Evolutionary conservation across 1,139 yeast genomes (phyloP).

Genomic region (Zygoascus meyerae): DNA sequence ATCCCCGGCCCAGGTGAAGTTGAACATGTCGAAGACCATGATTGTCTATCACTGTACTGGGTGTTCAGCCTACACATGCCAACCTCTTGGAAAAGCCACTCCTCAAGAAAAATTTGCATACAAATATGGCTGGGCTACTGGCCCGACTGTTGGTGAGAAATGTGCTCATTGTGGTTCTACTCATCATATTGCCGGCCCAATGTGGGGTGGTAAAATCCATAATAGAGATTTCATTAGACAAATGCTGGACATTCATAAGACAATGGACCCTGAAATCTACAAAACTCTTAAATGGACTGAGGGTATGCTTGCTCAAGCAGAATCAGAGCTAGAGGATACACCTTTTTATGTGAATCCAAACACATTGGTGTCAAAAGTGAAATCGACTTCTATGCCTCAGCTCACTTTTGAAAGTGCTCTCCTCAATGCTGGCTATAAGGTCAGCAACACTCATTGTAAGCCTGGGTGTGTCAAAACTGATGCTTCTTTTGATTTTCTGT

Average conservation of each 20-base stretch:
- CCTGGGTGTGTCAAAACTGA: constrained; percentile 83
- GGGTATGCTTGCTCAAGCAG: constrained; percentile 88
- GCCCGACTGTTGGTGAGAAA: constrained; percentile 47
- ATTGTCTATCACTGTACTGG: constrained; percentile 80
- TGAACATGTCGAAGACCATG: constrained; percentile 62
- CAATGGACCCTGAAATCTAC: constrained; percentile 48
- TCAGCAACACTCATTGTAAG: constrained; percentile 83
- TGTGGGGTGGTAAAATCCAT: constrained; percentile 87
- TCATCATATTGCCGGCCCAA: constrained; percentile 87
- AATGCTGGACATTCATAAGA: constrained; percentile 50
- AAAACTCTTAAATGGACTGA: constrained; percentile 78
- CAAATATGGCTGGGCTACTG: constrained; percentile 53
- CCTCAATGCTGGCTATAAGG: constrained; percentile 70
- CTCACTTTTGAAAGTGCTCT: constrained; percentile 67
- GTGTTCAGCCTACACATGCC: constrained; percentile 68
- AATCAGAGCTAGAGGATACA: constrained; percentile 52
- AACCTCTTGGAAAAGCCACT: constrained; percentile 63
- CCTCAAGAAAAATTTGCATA: constrained; percentile 32
- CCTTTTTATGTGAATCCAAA: constrained; percentile 85
- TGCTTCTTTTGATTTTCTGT: constrained; percentile 76
- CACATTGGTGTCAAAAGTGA: constrained; percentile 65
- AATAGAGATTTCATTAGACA: constrained; percentile 57
- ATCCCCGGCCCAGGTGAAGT: constrained; percentile 76
- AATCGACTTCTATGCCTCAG: constrained; percentile 79
- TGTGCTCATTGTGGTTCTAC: constrained; percentile 69